Evolutionary conservation across 805 yeast genomes (phyloP), one percentile per base, ranked within the genome.

Genomic region (Sporopachydermia quercuum): DNA sequence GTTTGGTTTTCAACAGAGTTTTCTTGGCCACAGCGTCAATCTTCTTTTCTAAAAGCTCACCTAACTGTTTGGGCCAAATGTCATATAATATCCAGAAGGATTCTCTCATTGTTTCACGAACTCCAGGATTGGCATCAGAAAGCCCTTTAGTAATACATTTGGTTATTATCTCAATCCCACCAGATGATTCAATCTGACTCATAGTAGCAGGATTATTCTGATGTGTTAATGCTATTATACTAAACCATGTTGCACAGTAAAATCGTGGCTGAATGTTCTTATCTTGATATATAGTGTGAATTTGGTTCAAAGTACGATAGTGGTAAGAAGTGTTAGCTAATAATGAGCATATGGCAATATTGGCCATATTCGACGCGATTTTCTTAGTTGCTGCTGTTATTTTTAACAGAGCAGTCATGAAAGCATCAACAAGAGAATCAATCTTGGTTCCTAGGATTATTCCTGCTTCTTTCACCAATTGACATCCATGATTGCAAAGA

Each of bases 51-150:
- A 65, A 46, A 5, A 74, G 43, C 13, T 45, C 46, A 13, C 67
- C 71, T 0, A 76, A 80, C 11, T 62, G 58, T 0, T 56, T 50
- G 0, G 83, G 80, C 58, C 73, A 79, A 4, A 66, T 50, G 15
- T 61, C 63, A 47, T 66, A 68, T 41, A 74, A 68, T 11, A 70
- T 62, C 96, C 96, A 87, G 50, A 69, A 89, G 0, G 85, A 66
- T 2, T 65, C 61, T 53, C 94, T 70, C 62, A 78, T 81, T 0
- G 74, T 62, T 49, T 76, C 93, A 46, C 96, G 68, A 0, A 83
- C 96, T 0, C 71, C 61, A 0, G 87, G 84, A 43, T 80, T 79
- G 0, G 95, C 83, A 54, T 87, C 97, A 1, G 72, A 53, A 1
- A 91, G 61, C 15, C 89, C 78, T 47, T 72, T 76, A 3, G 59